Evolutionary conservation across 805 yeast genomes (phyloP).

Genomic region (Candida pseudoglaebosa): DNA sequence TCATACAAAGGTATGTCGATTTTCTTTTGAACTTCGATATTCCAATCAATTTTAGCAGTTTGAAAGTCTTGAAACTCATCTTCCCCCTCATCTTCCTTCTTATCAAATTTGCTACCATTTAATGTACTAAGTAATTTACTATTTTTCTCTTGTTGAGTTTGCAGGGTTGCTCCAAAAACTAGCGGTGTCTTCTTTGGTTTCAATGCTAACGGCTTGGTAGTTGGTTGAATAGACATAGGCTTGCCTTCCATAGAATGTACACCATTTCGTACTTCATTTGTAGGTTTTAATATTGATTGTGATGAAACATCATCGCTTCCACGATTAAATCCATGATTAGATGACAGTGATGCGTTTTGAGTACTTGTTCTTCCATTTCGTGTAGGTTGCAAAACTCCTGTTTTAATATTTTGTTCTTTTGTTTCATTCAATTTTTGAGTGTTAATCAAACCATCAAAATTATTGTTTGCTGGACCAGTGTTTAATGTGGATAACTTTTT

Average conservation of each 20-base stretch:
- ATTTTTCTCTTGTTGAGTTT: conserved; percentile 9
- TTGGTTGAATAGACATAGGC: conserved; percentile 4
- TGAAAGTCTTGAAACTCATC: conserved; percentile 30
- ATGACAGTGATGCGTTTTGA: no score
- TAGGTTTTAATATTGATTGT: conserved; percentile 4
- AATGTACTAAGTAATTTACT: conserved; percentile 19
- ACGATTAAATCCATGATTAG: no score
- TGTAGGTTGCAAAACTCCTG: conserved; percentile 20
- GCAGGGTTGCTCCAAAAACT: conserved; percentile 23
- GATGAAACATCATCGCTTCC: no score
- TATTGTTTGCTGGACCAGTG: conserved; percentile 6
- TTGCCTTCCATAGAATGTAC: no score
- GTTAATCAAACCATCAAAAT: conserved; percentile 28
- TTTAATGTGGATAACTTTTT: conserved; percentile 16
- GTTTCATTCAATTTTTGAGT: conserved; percentile 23
- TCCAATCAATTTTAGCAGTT: conserved; percentile 15
- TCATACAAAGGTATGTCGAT: conserved; percentile 2
- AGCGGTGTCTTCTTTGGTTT: conserved; percentile 7
- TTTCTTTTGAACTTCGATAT: conserved; percentile 7
- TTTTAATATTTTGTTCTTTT: conserved; percentile 17
- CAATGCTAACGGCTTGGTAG: conserved; percentile 10
- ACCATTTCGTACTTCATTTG: no score
- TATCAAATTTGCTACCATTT: conserved; percentile 16
- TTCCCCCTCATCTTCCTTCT: conserved; percentile 13
- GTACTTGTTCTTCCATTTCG: conserved; percentile 4